These are phyloP conservation scores for Juglanconis oblonga DNA, from an alignment of 2,329 filamentous ascomycete species.

Conservation along the genomic window DNA sequence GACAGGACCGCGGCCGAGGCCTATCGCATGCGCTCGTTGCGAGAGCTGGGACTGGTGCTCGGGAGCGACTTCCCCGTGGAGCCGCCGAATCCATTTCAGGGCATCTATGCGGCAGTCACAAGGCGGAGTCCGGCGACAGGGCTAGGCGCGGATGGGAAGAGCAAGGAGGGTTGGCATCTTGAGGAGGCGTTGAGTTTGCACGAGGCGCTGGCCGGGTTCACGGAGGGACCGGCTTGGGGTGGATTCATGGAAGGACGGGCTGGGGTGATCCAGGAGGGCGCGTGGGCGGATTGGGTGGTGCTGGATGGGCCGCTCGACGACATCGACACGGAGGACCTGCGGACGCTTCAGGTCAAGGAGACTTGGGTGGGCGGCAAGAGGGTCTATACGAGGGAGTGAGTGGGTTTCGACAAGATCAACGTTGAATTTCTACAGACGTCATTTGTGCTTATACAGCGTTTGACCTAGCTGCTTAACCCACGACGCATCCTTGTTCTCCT, in stretches of 20 bases:
- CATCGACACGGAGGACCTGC: conserved; percentile 49
- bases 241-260: conserved; percentile 58
- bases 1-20: conserved; percentile 53
- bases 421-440: background rate
- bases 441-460: conserved; percentile 17
- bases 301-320: conserved; percentile 55
- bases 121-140: conserved; percentile 58
- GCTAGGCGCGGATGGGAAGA: conserved; percentile 41
- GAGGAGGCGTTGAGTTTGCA: conserved; percentile 57
- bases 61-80: conserved; percentile 73
- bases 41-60: conserved; percentile 52
- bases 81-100: conserved; percentile 64
- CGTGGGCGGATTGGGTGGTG: conserved; percentile 70
- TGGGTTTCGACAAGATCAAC: background rate
- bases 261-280: conserved; percentile 57
- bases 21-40: conserved; percentile 64
- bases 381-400: conserved; percentile 39
- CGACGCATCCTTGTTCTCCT: conserved; percentile 9
- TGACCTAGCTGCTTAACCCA: conserved; percentile 19
- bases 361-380: conserved; percentile 64
- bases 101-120: conserved; percentile 66
- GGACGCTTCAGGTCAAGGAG: conserved; percentile 55
- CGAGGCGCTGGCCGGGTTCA: conserved; percentile 62
- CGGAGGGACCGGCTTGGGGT: conserved; percentile 54
- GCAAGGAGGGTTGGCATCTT: conserved; percentile 52